Base-by-base conservation (phyloP, 257 asterid species). In the Penstemon davidsonii region DNA sequence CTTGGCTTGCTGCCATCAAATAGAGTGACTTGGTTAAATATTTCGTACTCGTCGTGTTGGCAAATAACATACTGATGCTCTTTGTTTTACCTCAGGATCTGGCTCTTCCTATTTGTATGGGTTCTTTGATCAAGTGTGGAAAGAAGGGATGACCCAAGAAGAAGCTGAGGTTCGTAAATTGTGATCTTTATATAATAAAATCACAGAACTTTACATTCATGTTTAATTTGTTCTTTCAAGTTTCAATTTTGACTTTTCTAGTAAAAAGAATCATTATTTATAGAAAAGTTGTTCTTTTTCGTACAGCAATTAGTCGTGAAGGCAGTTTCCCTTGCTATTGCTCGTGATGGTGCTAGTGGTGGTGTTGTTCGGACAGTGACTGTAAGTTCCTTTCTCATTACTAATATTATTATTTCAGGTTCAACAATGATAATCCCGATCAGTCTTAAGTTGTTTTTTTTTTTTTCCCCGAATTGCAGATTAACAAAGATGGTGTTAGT, bases 241-340 rank as follows among this genome's bases (percentile, higher is more conserved):
- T 58, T 58, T 9, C 6, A 18, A 0, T 37, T 41, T 36, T 65
- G 59, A 44, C 25, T 46, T 70, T 46, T 41, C 55, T 37, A 25
- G 33, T 25, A 25, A 25, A 25, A 25, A 25, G 33, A 25, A 25
- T 25, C 33, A 25, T 25, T 25, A 25, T 25, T 25, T 25, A 25
- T 25, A 25, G 33, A 25, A 25, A 25, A 25, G 33, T 65, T 52
- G 39, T 49, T 64, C 55, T 71, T 73, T 62, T 12, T 43, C 43
- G 33, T 25, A 8, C 88, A 90, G 98, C 73, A 88, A 71, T 67
- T 93, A 70, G 98, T 90, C 13, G 97, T 90, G 75, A 85, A 88
- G 81, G 97, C 98, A 8, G 98, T 90, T 72, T 93, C 98, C 71
- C 98, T 93, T 75, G 97, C 98, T 74, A 93, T 93, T 86, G 97